Evolutionary conservation across 2,329 filamentous ascomycete genomes (phyloP), one percentile per base, ranked within the genome.

Genomic region (Lojkania enalia): DNA sequence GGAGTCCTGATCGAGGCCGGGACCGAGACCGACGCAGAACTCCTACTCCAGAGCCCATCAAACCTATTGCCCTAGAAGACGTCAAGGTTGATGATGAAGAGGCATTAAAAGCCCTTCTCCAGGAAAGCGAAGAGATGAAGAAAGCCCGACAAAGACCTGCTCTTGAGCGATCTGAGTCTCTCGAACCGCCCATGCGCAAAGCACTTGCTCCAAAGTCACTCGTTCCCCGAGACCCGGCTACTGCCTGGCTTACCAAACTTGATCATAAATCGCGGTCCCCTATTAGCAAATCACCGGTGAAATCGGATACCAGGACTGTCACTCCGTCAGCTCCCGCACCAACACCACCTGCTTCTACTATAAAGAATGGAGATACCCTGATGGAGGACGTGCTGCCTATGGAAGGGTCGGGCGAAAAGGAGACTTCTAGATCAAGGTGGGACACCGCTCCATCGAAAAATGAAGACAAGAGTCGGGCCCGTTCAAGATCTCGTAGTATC

Each of bases 41-140:
- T 13, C 45, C 50, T 42, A 62, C 58, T 18, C 61, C 52, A 14
- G 58, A 65, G 37, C 54, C 57, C 31, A 51, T 37, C 11, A 54
- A 52, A 20, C 46, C 58, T 5, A 40, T 64, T 31, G 62, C 58
- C 25, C 54, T 58, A 5, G 65, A 67, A 30, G 66, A 68, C 7
- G 64, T 67, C 56, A 70, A 69, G 42, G 63, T 70, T 15, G 66
- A 69, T 21, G 68, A 71, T 30, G 66, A 71, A 39, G 37, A 65
- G 18, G 68, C 66, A 7, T 49, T 71, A 20, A 57, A 61, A 21
- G 48, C 60, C 12, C 55, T 71, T 12, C 56, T 71, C 5, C 58
- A 69, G 44, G 68, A 71, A 35, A 64, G 66, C 37, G 65, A 68
- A 41, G 57, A 63, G 42, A 63, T 70, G 51, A 68, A 69, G 46